phyloP scores from a whole-genome alignment of 108 stramenopile species.

The Parmales sp. region DNA sequence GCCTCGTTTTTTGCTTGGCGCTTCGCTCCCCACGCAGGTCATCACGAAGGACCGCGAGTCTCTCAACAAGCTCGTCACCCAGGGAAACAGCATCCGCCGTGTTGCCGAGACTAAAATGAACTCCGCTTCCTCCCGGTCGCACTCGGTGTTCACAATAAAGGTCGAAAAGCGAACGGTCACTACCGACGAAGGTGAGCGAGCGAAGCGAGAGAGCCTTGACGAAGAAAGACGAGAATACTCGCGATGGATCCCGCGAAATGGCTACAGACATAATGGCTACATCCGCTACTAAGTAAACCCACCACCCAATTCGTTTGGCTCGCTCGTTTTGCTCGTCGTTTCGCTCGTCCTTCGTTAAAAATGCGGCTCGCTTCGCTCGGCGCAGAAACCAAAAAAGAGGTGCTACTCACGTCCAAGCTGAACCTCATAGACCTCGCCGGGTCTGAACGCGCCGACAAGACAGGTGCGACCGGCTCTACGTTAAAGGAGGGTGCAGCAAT shows the following conservation, averaged over 20 bases:
- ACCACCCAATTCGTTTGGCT: too few relatives aligned
- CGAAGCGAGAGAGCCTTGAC: too few relatives aligned
- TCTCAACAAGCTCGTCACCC: conserved; percentile 14
- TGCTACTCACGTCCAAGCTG: conserved; percentile 14
- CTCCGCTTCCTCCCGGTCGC: conserved; percentile 25
- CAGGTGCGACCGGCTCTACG: conserved; percentile 38
- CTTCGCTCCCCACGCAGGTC: too few relatives aligned
- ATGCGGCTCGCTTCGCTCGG: too few relatives aligned
- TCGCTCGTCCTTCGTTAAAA: too few relatives aligned
- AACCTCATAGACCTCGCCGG: conserved; percentile 42
- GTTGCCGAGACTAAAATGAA: conserved; percentile 56
- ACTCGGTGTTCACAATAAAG: conserved; percentile 13
- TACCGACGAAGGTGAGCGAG: too few relatives aligned
- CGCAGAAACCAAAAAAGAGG: conserved; percentile 16
- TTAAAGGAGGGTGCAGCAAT: conserved; percentile 55
- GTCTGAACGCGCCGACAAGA: conserved; percentile 40
- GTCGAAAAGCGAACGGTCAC: conserved; percentile 40
- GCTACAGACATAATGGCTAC: too few relatives aligned
- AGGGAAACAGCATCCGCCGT: conserved; percentile 22
- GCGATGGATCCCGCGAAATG: too few relatives aligned
- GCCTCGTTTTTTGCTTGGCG: too few relatives aligned
- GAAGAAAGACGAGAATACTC: neutral
- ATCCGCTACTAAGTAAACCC: too few relatives aligned
- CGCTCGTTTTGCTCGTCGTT: too few relatives aligned
- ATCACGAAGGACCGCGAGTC: conserved; percentile 7